These are phyloP conservation scores for Chrysochromulina tobinii DNA, from an alignment of 78 protist species.

Conservation along the genomic window DNA sequence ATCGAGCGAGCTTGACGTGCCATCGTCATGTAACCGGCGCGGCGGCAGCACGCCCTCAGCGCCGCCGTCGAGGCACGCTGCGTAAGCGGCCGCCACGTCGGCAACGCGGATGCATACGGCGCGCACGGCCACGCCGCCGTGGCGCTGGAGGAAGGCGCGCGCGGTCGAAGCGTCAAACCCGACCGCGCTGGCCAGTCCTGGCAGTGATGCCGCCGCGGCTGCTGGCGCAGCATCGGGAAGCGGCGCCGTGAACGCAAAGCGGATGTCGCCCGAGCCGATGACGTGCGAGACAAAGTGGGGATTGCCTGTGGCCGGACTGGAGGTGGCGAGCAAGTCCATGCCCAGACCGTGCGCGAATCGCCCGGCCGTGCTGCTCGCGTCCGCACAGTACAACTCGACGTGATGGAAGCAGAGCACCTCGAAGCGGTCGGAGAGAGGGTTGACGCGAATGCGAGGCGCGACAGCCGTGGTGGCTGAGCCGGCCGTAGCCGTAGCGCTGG, in stretches of 20 bases:
- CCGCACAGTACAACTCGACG: constrained; percentile 16
- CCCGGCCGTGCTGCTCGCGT: background rate
- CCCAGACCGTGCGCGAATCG: background rate
- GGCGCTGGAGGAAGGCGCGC: background rate
- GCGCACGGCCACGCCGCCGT: background rate
- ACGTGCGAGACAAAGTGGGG: background rate
- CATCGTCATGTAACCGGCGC: background rate
- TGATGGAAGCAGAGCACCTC: background rate
- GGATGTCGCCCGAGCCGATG: background rate
- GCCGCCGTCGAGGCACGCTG: background rate
- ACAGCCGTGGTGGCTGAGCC: too few species aligned
- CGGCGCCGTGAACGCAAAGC: constrained; percentile 17
- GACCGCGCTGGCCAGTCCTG: background rate
- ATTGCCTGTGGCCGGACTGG: background rate
- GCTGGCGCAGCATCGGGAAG: background rate
- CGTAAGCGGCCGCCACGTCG: background rate
- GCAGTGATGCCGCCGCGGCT: background rate
- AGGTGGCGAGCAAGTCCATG: background rate
- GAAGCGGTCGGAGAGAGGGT: constrained; percentile 30
- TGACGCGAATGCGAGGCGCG: background rate
- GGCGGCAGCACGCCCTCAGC: background rate
- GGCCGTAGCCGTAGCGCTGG: too few species aligned
- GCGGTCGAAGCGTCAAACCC: background rate
- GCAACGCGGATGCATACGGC: background rate
- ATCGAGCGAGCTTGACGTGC: background rate